A percentile compares a stretch with the other conserved stretches of the same genome.
These are phyloP conservation scores for Ligustrum vulgare DNA, from an alignment of 257 asterid species.

Conservation along the genomic window DNA sequence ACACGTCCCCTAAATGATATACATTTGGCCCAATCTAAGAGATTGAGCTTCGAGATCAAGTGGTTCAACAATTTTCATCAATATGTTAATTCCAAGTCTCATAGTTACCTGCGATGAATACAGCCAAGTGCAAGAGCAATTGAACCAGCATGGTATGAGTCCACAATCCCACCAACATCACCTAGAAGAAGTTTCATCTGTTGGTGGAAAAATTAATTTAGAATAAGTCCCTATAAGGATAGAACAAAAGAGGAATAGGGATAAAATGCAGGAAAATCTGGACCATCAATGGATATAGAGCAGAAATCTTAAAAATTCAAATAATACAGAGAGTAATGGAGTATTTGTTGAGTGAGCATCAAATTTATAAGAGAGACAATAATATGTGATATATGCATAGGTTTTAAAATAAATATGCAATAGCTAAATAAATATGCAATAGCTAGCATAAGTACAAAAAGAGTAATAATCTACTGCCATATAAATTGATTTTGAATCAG, in stretches of 20 bases:
- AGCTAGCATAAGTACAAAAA: neutral
- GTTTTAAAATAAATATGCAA: neutral
- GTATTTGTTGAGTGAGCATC: neutral
- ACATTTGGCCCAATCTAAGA: too few relatives aligned
- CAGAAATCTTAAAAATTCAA: neutral
- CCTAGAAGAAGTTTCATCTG: conserved; percentile 88
- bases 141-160: conserved; percentile 80
- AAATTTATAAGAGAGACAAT: neutral
- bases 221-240: conserved; percentile 22
- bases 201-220: conserved; percentile 35
- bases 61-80: neutral
- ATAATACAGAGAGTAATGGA: neutral
- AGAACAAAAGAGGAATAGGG: conserved; percentile 14
- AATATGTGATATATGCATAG: neutral
- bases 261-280: conserved; percentile 1
- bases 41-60: too few relatives aligned
- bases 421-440: neutral
- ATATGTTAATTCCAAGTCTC: conserved; percentile 21
- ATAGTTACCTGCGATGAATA: conserved; percentile 88
- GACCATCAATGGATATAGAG: neutral
- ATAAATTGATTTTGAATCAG: neutral
- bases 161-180: conserved; percentile 58
- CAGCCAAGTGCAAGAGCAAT: conserved; percentile 94
- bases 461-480: conserved; percentile 10
- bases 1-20: too few relatives aligned